Percentiles rank a stretch among this genome's conserved stretches.
phyloP scores from a whole-genome alignment of 2,329 filamentous ascomycete species.

The Leptographium wingfieldii region DNA sequence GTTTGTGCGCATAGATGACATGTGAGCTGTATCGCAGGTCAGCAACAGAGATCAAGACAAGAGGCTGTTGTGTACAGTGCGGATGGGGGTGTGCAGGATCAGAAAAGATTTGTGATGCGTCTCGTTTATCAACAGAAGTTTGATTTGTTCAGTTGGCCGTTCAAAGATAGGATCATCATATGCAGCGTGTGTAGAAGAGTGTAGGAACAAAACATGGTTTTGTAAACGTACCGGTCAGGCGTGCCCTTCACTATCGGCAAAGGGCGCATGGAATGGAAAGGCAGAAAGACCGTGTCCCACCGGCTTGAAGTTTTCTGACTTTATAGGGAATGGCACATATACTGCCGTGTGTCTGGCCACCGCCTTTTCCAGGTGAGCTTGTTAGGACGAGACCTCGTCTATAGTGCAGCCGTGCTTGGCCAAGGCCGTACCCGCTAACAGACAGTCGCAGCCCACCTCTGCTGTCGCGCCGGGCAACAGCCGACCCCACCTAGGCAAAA shows the following conservation, averaged over 20 bases:
- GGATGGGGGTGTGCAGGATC: slow-evolving; percentile 30
- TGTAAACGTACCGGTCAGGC: background rate
- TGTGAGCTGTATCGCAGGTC: no score
- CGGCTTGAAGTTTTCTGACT: no score
- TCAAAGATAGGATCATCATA: slow-evolving; percentile 48
- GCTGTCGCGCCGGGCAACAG: background rate
- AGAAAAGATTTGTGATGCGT: slow-evolving; percentile 32
- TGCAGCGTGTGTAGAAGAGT: background rate
- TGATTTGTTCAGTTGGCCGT: slow-evolving; percentile 51
- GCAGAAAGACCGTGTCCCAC: no score
- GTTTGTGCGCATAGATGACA: slow-evolving; percentile 16
- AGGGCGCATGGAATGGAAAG: no score
- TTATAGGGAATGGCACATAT: background rate
- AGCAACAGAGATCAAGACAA: background rate
- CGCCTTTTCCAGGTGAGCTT: no score
- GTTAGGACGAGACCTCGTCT: no score
- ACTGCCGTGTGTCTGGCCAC: no score
- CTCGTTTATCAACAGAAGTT: slow-evolving; percentile 37
- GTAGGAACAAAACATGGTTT: background rate
- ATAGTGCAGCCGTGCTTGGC: background rate
- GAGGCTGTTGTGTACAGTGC: background rate
- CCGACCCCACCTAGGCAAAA: background rate
- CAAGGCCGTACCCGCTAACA: background rate
- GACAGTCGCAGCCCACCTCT: background rate
- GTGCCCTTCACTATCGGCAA: no score